Conservation (phyloP, 306 rosid genomes). For the Calophaca sinica region DNA sequence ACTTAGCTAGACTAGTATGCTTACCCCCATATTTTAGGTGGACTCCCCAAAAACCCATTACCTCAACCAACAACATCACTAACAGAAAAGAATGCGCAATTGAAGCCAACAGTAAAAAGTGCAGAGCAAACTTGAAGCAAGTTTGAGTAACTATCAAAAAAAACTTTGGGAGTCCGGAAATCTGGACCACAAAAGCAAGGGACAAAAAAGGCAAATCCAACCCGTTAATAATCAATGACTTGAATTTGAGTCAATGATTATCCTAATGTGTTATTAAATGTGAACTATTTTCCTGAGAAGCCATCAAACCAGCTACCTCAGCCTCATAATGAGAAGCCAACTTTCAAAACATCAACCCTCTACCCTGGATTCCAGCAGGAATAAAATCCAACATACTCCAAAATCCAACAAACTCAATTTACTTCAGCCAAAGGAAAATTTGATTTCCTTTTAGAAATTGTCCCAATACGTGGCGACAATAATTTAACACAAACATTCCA, state of each 20-base stretch:
- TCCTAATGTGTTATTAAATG: conserved; percentile 1
- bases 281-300: conserved; percentile 5
- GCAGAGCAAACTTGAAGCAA: neutral
- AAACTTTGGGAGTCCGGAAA: neutral
- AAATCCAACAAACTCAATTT: neutral
- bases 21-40: neutral
- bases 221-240: conserved; percentile 12
- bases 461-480: neutral
- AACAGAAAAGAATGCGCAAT: neutral
- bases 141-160: neutral
- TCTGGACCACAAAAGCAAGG: conserved; percentile 29
- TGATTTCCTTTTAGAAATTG: conserved; percentile 9
- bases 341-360: neutral
- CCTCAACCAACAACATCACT: neutral
- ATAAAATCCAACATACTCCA: conserved; percentile 9
- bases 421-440: neutral
- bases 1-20: neutral
- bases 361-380: neutral
- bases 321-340: too few species aligned
- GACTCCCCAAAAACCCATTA: conserved; percentile 4
- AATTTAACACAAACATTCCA: neutral
- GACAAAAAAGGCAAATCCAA: conserved; percentile 20
- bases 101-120: neutral
- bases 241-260: conserved; percentile 11
- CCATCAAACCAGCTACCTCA: neutral